Evolutionary conservation across 257 asterid species (phyloP), one percentile per base, ranked within the genome.

Genomic region (Voacanga thouarsii): DNA sequence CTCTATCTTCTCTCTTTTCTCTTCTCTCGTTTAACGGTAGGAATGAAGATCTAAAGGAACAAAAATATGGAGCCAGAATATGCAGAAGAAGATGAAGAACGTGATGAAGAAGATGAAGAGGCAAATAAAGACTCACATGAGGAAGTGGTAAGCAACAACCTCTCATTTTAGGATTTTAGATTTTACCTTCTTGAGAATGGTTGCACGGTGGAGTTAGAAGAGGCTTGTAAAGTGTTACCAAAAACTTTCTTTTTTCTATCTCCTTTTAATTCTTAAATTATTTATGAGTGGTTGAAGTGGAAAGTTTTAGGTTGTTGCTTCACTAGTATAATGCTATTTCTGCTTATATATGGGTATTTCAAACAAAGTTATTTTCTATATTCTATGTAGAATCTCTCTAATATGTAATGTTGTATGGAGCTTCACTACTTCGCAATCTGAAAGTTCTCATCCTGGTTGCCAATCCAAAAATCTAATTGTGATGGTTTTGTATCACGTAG

Each of bases 121-220:
- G 86, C 89, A 63, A 87, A 92, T 82, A 97, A 80, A 78, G 93
- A 87, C 80, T 90, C 99, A 79, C 97, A 92, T 82, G 98, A 91
- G 75, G 99, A 95, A 88, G 97, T 91, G 96, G 99, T 91, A 88
- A 81, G 80, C 61, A 67, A 55, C 61, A 44, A 74, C 78, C 78
- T 71, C 65, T 50, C 72, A 53, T 72, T 72, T 49, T 55, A 70
- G 59, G 23, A 65, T 65, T 64, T 39, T 74, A 60, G 77, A 49
- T 45, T 70, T 28, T 23, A 70, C 21, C 43, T 26, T 70, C 74
- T 77, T n/a, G 43, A 79, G 44, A 45, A 61, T 37, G 72, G 72
- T 51, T 51, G 49, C 76, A 69, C 14, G 10, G 44, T 65, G 72
- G 74, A 19, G 45, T 43, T 69, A 49, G 39, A 74, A 26, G 55